A percentile compares a stretch with the other conserved stretches of the same genome.
These are phyloP conservation scores for Penicillium malachiteum DNA, from an alignment of 495 filamentous ascomycete genomes.

Conservation along the genomic window DNA sequence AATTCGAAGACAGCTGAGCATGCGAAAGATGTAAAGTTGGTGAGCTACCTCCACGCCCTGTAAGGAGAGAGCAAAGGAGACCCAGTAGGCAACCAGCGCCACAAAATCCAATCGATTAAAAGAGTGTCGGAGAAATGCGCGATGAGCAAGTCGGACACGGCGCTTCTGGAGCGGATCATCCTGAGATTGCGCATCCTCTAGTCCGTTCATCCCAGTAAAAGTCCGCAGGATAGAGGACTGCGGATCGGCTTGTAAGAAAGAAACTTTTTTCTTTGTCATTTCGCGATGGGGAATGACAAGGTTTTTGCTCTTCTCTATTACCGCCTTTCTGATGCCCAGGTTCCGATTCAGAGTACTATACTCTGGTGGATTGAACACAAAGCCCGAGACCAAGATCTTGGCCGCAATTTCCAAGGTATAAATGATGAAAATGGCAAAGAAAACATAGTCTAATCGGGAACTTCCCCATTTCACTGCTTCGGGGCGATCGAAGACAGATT, in stretches of 20 bases:
- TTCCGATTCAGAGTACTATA: constrained; percentile 78
- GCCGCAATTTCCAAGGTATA: constrained; percentile 85
- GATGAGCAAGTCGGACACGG: constrained; percentile 78
- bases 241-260: constrained; percentile 34
- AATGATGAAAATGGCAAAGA: constrained; percentile 82
- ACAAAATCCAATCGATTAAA: constrained; percentile 97
- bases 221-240: constrained; percentile 77
- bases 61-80: constrained; percentile 72
- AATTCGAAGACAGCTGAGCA: constrained; percentile 54
- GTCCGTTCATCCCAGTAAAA: constrained; percentile 72
- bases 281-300: constrained; percentile 81
- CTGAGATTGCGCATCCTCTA: constrained; percentile 44
- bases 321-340: constrained; percentile 67
- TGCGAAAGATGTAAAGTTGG: constrained; percentile 82
- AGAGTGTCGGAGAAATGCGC: constrained; percentile 89
- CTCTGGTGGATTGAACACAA: constrained; percentile 81
- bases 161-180: constrained; percentile 76
- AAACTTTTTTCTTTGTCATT: constrained; percentile 53
- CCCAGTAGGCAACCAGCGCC: constrained; percentile 95
- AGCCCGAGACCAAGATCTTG: constrained; percentile 85
- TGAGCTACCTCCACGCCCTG: constrained; percentile 61
- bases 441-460: constrained; percentile 69
- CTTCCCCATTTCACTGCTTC: constrained; percentile 60
- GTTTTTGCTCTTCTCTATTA: constrained; percentile 69
- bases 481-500: constrained; percentile 59